A percentile compares a stretch with the other conserved stretches of the same genome.
Conservation (phyloP, 257 asterid species). For the Ilex aquifolium region DNA sequence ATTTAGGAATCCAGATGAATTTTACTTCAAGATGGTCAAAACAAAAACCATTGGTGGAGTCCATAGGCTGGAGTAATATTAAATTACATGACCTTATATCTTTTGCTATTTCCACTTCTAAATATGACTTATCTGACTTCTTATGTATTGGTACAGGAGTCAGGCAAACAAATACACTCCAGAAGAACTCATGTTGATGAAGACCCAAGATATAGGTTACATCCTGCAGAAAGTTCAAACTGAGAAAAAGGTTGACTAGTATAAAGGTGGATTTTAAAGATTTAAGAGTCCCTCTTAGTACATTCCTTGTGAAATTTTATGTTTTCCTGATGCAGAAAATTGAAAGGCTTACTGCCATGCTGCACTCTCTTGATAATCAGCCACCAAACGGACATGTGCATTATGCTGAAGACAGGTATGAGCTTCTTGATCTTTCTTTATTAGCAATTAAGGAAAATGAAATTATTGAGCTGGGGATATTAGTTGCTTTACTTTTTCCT, state of each 20-base stretch:
- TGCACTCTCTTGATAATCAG: constrained; percentile 54
- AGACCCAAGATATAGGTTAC: constrained; percentile 86
- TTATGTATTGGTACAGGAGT: constrained; percentile 37
- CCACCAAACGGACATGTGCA: constrained; percentile 51
- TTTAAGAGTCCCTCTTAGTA: neutral
- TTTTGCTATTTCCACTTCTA: neutral
- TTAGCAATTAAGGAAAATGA: too few species aligned
- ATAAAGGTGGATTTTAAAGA: neutral
- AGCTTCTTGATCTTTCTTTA: neutral
- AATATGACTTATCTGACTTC: constrained; percentile 15
- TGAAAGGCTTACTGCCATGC: constrained; percentile 44
- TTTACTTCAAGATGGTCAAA: constrained; percentile 72
- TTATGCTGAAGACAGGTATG: constrained; percentile 77
- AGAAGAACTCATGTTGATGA: constrained; percentile 88
- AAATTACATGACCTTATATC: neutral
- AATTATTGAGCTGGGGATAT: too few species aligned
- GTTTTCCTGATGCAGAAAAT: constrained; percentile 58
- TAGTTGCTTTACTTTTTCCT: too few species aligned
- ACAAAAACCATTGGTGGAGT: constrained; percentile 61
- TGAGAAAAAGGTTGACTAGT: constrained; percentile 59
- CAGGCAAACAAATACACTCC: constrained; percentile 61
- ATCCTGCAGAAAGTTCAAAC: constrained; percentile 77
- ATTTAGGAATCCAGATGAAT: constrained; percentile 85
- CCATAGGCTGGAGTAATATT: constrained; percentile 63
- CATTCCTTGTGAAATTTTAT: constrained; percentile 1